Conservation (phyloP, 257 asterid genomes). For the Solanum bulbocastanum region DNA sequence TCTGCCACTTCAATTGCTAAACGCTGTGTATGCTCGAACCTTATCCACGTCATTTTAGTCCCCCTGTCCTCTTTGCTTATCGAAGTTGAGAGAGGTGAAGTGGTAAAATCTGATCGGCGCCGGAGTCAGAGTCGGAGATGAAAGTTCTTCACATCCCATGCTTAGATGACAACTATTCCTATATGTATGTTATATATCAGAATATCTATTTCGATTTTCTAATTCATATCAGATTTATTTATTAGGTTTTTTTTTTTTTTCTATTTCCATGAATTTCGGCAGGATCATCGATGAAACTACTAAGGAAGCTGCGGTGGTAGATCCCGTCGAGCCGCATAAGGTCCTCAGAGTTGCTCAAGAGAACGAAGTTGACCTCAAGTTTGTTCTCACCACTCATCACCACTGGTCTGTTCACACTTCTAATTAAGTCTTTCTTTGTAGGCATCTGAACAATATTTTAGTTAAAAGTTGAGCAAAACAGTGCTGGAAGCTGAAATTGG, state of each 20-base stretch:
- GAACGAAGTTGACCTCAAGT: slow-evolving; percentile 58
- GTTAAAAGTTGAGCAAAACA: neutral
- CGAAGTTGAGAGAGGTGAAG: neutral
- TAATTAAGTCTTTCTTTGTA: neutral
- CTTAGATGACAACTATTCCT: slow-evolving; percentile 58
- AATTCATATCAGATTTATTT: neutral
- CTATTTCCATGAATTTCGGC: neutral
- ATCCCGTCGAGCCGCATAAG: slow-evolving; percentile 90
- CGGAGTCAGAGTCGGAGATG: slow-evolving; percentile 15
- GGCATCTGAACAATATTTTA: neutral
- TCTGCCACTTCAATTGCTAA: neutral
- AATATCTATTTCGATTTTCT: neutral
- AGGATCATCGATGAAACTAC: slow-evolving; percentile 52
- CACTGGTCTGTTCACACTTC: slow-evolving; percentile 47
- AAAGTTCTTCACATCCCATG: slow-evolving; percentile 66
- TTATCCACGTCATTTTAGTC: neutral
- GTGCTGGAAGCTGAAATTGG: neutral
- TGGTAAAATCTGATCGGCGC: neutral
- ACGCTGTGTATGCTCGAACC: neutral
- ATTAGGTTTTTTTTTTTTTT: neutral
- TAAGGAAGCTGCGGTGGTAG: slow-evolving; percentile 85
- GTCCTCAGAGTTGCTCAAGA: slow-evolving; percentile 63
- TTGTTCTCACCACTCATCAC: slow-evolving; percentile 92
- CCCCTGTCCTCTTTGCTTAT: neutral
- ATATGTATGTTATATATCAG: slow-evolving; percentile 21